Evolutionary conservation across 106 monocot species (phyloP).

Genomic region (Triglochin maritima): DNA sequence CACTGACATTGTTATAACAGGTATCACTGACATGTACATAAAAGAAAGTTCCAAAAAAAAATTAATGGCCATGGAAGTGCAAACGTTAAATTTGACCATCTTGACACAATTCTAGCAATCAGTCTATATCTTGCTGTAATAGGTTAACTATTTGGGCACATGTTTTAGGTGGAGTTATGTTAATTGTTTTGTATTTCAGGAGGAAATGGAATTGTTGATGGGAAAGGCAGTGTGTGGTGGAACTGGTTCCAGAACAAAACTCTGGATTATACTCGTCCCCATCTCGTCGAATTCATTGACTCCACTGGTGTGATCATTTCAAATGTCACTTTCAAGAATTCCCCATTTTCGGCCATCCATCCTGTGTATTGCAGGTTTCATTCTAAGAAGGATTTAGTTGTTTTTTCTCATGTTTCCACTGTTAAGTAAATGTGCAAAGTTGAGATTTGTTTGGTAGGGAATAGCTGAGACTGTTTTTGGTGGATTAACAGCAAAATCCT

Average conservation of each 20-base stretch:
- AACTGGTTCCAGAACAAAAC: conserved; percentile 41
- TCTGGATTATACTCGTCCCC: conserved; percentile 65
- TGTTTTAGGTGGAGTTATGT: background rate
- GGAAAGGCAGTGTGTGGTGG: conserved; percentile 89
- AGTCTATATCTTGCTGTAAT: too few relatives aligned
- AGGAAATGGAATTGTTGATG: conserved; percentile 82
- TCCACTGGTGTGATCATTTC: conserved; percentile 74
- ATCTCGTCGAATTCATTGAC: conserved; percentile 76
- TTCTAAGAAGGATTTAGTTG: conserved; percentile 1
- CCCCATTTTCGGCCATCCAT: conserved; percentile 89
- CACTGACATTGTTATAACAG: conserved; percentile 73
- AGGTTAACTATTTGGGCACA: too few relatives aligned
- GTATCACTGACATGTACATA: conserved; percentile 68
- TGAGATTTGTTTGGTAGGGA: conserved; percentile 3
- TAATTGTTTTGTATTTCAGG: conserved; percentile 27
- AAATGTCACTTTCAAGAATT: conserved; percentile 75
- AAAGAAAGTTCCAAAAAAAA: conserved; percentile 8
- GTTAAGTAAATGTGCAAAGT: conserved; percentile 11
- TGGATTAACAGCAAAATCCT: conserved; percentile 69
- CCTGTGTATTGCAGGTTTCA: conserved; percentile 93
- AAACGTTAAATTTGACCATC: too few relatives aligned
- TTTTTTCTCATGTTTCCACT: conserved; percentile 2
- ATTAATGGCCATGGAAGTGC: too few relatives aligned
- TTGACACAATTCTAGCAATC: too few relatives aligned
- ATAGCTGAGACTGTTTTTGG: conserved; percentile 40